Base-by-base conservation (phyloP, 2,329 filamentous ascomycete genomes). In the Diaporthe ampelina region DNA sequence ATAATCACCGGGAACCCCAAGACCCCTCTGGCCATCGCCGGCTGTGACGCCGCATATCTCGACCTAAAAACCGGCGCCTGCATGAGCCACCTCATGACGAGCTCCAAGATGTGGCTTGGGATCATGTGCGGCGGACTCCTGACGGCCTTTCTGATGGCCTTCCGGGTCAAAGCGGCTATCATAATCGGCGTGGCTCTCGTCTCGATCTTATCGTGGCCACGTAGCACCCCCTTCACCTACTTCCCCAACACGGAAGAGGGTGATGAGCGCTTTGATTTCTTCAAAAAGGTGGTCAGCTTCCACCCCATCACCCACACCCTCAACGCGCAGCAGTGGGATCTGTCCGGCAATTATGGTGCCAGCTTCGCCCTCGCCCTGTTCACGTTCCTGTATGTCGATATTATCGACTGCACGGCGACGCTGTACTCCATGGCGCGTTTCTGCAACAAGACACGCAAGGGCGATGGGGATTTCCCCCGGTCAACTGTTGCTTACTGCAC, bases 371-470 rank as follows among this genome's bases (percentile, higher is more conserved):
- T 94, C 5, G 92, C 93, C 0, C 88, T 95, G 70, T 91, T 95
- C 79, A 95, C 93, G 1, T 94, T 95, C 80, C 87, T 95, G 3
- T 95, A 95, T 75, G 93, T 95, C 68, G 93, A 95, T 78, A 94
- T 95, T 77, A 91, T 95, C 75, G 93, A 95, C 80, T 92, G 91
- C 79, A 95, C 93, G 0, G 93, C 93, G 56, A 95, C 93, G 0
- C 84, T 95, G 50, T 95, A 94, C 83, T 93, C 92, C n/a, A 95
- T 95, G 93, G 93, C 93, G 1, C 91, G 92, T 29, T 94, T 94
- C 83, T 92, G 90, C 76, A 79, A 78, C 77, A 93, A 77, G 88
- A 92, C 79, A 83, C 88, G 77, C 4, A 75, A 77, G 24, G 29
- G 73, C 13, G 91, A 93, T 2, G 91, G 92, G n/a, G 94, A 97